Evolutionary conservation across 306 rosid genomes (phyloP), one percentile per base, ranked within the genome.

Genomic region (Trichosanthes truncata): DNA sequence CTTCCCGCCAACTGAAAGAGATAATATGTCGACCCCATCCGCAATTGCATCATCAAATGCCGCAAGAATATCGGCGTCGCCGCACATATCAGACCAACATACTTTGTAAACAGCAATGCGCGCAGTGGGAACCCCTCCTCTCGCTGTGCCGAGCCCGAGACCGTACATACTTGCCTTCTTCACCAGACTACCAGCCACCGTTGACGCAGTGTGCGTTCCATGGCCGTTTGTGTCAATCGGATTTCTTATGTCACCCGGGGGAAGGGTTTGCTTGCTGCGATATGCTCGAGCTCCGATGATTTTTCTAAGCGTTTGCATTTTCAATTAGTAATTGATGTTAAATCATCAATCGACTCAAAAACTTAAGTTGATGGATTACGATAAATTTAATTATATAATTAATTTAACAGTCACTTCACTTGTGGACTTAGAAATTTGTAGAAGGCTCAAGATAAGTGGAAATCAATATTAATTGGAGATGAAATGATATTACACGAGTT

Each of bases 1-100:
- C 0, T 0, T 0, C 0, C 41, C 33, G 2, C 84, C 88, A 0
- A 84, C 0, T 5, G 89, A 90, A 5, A 81, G 0, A 0, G 86
- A 82, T 25, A 88, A 26, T 1, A 87, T 61, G 23, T 90, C 91
- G 9, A 90, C 88, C 0, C 92, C 90, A 26, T 90, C 91, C 0
- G 78, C 83, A 45, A 90, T 85, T 7, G 88, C 89, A 18, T 71
- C 88, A 51, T 88, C 89, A 60, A 85, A 86, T 1, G 83, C 86
- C 0, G 63, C 73, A 51, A 88, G 84, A 1, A 74, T 46, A 13
- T 85, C 81, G 2, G 31, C 48, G 0, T 80, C 83, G 0, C 0
- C 0, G 15, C 87, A 84, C 6, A 72, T 46, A 0, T n/a, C 35
- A 0, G 3, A 0, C 89, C 87, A 84, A 59, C 85, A 82, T 33